Conservation (phyloP, 1,139 yeast genomes). For the Yamadazyma atlantica region DNA sequence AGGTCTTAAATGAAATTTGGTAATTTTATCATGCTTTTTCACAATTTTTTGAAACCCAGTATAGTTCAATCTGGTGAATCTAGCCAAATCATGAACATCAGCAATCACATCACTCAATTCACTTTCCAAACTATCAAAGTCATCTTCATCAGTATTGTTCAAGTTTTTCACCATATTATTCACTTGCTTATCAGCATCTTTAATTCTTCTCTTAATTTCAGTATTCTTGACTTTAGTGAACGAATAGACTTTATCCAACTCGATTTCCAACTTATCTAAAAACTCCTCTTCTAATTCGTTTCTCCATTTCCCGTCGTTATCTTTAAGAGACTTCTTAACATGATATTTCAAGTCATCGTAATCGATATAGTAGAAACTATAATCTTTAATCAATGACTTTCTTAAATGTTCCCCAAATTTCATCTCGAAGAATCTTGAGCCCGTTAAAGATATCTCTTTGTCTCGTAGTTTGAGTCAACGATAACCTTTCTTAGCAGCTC, state of each 20-base stretch:
- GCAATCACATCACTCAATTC: constrained; percentile 93
- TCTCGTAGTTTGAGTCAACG: no score
- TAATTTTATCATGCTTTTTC: constrained; percentile 92
- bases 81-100: constrained; percentile 95
- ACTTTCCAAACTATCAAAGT: constrained; percentile 86
- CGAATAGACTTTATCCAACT: constrained; percentile 86
- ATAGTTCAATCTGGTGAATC: constrained; percentile 86
- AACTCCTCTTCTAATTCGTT: constrained; percentile 79
- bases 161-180: constrained; percentile 51
- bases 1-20: constrained; percentile 81
- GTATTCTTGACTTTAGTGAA: constrained; percentile 86
- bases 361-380: constrained; percentile 83
- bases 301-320: constrained; percentile 62
- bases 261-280: constrained; percentile 69
- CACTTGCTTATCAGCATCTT: constrained; percentile 72
- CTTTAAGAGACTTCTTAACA: constrained; percentile 63
- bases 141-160: constrained; percentile 63
- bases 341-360: constrained; percentile 88
- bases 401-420: constrained; percentile 78
- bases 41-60: constrained; percentile 95
- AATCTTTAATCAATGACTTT: constrained; percentile 75
- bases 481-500: no score
- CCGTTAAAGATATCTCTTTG: no score
- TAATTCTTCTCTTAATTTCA: constrained; percentile 79
- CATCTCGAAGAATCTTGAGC: no score